Evolutionary conservation across 1,139 yeast species (phyloP).

Genomic region (Yarrowia galli): DNA sequence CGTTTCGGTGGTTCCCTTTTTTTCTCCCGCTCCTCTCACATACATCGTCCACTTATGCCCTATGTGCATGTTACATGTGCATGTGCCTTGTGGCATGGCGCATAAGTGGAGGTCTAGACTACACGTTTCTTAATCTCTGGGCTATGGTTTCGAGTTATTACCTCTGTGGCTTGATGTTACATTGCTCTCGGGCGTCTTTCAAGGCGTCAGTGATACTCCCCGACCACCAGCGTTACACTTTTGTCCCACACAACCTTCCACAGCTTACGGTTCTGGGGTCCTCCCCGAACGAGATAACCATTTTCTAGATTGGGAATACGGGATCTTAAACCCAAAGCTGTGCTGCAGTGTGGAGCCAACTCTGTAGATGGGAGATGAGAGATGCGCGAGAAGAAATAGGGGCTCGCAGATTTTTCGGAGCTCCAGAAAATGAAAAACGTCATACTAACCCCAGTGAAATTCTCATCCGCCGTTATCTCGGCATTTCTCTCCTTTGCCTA

Average conservation of each 20-base stretch:
- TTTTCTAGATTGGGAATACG: constrained; percentile 1
- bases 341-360: constrained; percentile 18
- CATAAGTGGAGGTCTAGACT: constrained; percentile 3
- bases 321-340: constrained; percentile 9
- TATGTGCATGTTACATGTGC: constrained; percentile 9
- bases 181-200: background rate
- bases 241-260: constrained; percentile 8
- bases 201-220: background rate
- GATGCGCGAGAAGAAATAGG: background rate
- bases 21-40: background rate
- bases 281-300: constrained; percentile 5
- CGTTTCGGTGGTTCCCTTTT: constrained; percentile 20
- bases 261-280: background rate
- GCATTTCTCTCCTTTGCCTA: constrained; percentile 46
- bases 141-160: background rate
- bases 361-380: background rate
- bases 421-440: too few species aligned
- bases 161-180: background rate
- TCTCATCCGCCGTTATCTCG: constrained; percentile 41
- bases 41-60: constrained; percentile 15
- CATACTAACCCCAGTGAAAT: constrained; percentile 35
- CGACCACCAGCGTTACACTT: background rate
- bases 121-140: background rate
- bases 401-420: too few species aligned
- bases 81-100: background rate